Percentiles rank a stretch among this genome's conserved stretches.
These are phyloP conservation scores for Moniliophthora roreri DNA, from an alignment of 1,284 basidiomycete species.

Conservation along the genomic window DNA sequence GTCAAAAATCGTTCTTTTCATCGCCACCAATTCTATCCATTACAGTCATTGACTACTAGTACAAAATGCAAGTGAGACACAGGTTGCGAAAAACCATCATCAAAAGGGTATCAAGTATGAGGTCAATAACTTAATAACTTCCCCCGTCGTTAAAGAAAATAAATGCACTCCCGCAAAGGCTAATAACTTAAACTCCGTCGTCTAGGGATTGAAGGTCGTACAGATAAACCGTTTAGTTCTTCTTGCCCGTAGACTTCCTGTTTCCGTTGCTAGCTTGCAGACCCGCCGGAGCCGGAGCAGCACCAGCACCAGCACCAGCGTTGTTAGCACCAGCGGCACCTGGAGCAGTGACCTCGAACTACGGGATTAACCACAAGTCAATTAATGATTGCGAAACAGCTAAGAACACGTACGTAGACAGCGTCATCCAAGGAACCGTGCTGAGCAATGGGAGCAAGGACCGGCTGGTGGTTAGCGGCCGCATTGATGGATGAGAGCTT, in stretches of 20 bases:
- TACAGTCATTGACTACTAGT: too few relatives aligned
- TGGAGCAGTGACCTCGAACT: conserved; percentile 8
- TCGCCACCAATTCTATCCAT: too few relatives aligned
- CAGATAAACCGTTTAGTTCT: too few relatives aligned
- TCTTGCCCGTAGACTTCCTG: too few relatives aligned
- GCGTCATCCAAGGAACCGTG: conserved; percentile 25
- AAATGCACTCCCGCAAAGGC: not conserved
- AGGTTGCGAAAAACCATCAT: too few relatives aligned
- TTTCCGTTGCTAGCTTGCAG: too few relatives aligned
- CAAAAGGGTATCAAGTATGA: not conserved
- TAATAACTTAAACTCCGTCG: not conserved
- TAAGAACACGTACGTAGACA: conserved; percentile 45
- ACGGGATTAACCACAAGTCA: not conserved
- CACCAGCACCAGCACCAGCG: not conserved
- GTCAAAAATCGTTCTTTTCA: too few relatives aligned
- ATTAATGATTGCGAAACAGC: not conserved
- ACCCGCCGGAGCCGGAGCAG: conserved; percentile 5
- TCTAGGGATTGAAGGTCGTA: too few relatives aligned
- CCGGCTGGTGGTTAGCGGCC: conserved; percentile 67
- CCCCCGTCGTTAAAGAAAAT: not conserved
- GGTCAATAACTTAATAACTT: not conserved
- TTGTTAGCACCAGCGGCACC: not conserved
- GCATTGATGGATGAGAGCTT: conserved; percentile 56
- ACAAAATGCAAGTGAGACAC: too few relatives aligned
- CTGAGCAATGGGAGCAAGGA: conserved; percentile 59